These are phyloP conservation scores for Phaffomyces thermotolerans DNA, from an alignment of 805 yeast species.

Conservation along the genomic window DNA sequence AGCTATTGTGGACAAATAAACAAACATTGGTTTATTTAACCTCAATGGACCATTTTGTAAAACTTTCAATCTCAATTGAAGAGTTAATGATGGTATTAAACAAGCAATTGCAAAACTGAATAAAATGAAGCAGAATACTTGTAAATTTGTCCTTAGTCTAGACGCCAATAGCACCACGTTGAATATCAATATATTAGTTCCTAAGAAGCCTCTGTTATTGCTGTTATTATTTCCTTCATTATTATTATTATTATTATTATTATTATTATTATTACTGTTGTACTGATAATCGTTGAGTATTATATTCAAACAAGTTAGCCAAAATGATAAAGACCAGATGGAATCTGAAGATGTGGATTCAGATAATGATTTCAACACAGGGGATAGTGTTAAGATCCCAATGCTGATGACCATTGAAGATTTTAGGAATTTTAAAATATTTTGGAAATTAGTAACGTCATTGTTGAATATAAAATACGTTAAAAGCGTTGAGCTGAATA, in stretches of 20 bases:
- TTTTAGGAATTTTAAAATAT: conserved; percentile 33
- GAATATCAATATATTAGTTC: conserved; percentile 77
- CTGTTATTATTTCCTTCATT: conserved; percentile 5
- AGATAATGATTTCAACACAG: conserved; percentile 82
- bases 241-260: not conserved
- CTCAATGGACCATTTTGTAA: not conserved
- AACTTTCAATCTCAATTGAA: conserved; percentile 37
- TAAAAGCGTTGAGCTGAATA: conserved; percentile 2
- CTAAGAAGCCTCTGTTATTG: conserved; percentile 36
- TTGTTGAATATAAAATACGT: conserved; percentile 5
- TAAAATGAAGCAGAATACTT: conserved; percentile 79
- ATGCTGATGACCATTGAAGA: conserved; percentile 65
- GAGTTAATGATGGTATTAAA: conserved; percentile 62
- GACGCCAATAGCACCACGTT: conserved; percentile 89
- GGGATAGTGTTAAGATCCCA: conserved; percentile 71
- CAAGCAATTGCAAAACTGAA: conserved; percentile 67
- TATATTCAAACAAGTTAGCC: conserved; percentile 67
- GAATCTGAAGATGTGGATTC: conserved; percentile 89
- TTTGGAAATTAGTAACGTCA: not conserved
- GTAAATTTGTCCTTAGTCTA: conserved; percentile 62
- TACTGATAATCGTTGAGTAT: conserved; percentile 61
- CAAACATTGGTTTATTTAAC: not conserved
- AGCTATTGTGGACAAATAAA: not conserved
- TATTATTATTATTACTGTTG: conserved; percentile 20
- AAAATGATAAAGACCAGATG: conserved; percentile 84